These are phyloP conservation scores for Pleurotus pulmonarius DNA, from an alignment of 768 basidiomycete genomes.

Conservation along the genomic window DNA sequence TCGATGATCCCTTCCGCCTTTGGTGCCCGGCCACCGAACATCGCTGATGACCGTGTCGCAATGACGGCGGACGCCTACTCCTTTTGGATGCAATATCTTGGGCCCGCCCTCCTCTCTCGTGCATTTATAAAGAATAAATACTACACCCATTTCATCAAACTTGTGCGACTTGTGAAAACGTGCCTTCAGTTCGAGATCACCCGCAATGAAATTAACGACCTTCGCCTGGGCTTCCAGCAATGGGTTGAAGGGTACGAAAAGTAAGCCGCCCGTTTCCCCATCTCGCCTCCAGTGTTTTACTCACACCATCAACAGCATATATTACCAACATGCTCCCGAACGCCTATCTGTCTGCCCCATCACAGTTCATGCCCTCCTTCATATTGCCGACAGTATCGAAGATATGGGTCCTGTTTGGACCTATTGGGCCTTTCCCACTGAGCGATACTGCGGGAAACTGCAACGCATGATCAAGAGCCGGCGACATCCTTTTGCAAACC, in stretches of 20 bases:
- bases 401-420: slow-evolving; percentile 30
- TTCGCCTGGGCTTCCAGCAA: slow-evolving; percentile 11
- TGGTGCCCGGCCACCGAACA: slow-evolving; percentile 29
- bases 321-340: slow-evolving; percentile 22
- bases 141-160: slow-evolving; percentile 37
- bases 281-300: no score
- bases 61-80: slow-evolving; percentile 34
- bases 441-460: slow-evolving; percentile 31
- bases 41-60: slow-evolving; percentile 20
- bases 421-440: slow-evolving; percentile 36
- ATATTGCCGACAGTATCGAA: slow-evolving; percentile 29
- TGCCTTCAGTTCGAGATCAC: slow-evolving; percentile 34
- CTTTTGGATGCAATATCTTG: slow-evolving; percentile 37
- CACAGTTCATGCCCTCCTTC: slow-evolving; percentile 20
- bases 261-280: slow-evolving; percentile 15
- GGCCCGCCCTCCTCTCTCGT: slow-evolving; percentile 30
- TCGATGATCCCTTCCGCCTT: slow-evolving; percentile 34
- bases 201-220: slow-evolving; percentile 15
- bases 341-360: slow-evolving; percentile 24
- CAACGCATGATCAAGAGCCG: slow-evolving; percentile 22
- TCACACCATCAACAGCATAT: slow-evolving; percentile 23
- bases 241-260: slow-evolving; percentile 38
- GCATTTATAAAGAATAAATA: slow-evolving; percentile 28
- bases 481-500: slow-evolving; percentile 24
- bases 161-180: slow-evolving; percentile 30